Evolutionary conservation across 257 asterid genomes (phyloP), one percentile per base, ranked within the genome.

Genomic region (Henckelia pumila): DNA sequence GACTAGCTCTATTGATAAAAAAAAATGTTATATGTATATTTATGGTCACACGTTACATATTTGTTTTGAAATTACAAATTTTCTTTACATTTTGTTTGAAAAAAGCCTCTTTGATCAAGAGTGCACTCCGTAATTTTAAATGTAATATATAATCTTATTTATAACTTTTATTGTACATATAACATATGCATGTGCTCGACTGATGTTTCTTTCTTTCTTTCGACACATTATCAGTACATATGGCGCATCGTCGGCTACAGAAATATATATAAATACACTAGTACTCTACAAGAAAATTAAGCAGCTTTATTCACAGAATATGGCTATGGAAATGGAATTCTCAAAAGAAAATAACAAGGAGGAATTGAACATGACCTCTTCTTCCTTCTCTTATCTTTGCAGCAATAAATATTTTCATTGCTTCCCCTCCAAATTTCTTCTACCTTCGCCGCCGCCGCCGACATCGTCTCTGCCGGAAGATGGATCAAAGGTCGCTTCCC

Each of bases 371-470:
- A n/a, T n/a, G n/a, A 2, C 5, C 30, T 28, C 30, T 29, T 72
- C 67, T 62, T 37, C 22, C 64, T 44, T 77, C 71, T 78, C 81
- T 61, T 75, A 83, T 84, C 66, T 83, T 61, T 63, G 82, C 62
- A 80, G 76, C 67, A 50, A 47, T 13, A 84, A 64, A 1, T n/a
- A n/a, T n/a, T 66, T 40, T 66, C 75, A 44, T 37, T 76, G 88
- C 66, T 56, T 78, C 56, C 74, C 82, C 22, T 40, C 73, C 29
- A 74, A 47, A 44, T 59, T 68, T 37, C 60, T 62, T 37, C 60
- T 62, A 35, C 61, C 87, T 19, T 63, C 81, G 0, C 3, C 29
- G 0, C 60, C 74, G 52, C 71, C 75, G 32, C 58, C 76, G 53
- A 3, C 30, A 3, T 58, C 79, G 21, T 68, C 70, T 49, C 70